Conservation (phyloP, 2,329 filamentous ascomycete species). For the Cercospora sp. region DNA sequence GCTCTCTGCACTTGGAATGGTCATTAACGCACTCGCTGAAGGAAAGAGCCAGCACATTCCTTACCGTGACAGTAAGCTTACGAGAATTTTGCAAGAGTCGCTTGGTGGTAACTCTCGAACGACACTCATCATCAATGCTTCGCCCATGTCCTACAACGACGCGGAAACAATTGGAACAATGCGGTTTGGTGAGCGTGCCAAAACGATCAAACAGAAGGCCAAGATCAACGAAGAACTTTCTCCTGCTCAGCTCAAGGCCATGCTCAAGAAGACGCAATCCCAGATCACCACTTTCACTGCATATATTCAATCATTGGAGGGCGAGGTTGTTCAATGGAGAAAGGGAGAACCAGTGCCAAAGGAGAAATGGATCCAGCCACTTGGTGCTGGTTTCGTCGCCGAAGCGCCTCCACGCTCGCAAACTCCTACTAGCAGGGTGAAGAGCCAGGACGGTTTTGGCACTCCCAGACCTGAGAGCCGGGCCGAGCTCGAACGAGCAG, state of each 20-base stretch:
- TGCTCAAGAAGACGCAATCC: conserved; percentile 87
- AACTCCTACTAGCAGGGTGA: conserved; percentile 58
- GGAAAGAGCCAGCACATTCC: conserved; percentile 95
- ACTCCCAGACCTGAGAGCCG: conserved; percentile 61
- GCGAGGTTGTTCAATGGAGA: conserved; percentile 84
- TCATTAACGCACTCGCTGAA: conserved; percentile 96
- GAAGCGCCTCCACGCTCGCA: conserved; percentile 56
- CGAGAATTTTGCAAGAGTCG: conserved; percentile 93
- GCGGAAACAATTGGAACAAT: conserved; percentile 89
- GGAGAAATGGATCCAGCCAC: conserved; percentile 79
- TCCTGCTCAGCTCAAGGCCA: conserved; percentile 86
- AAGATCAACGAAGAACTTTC: conserved; percentile 99
- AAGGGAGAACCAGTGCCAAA: conserved; percentile 83
- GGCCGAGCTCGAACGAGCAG: conserved; percentile 73
- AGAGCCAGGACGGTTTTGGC: conserved; percentile 51
- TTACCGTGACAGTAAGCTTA: conserved; percentile 97
- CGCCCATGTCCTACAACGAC: conserved; percentile 98
- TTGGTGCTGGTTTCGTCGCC: conserved; percentile 48
- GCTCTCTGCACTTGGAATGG: conserved; percentile 96
- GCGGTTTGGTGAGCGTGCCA: conserved; percentile 91
- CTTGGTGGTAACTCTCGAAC: conserved; percentile 96
- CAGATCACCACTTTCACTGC: conserved; percentile 86
- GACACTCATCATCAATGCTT: conserved; percentile 98
- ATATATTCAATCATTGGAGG: conserved; percentile 80
- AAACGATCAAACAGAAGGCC: conserved; percentile 99